Conservation (phyloP, 768 basidiomycete species). For the Sporobolomyces phaffii region DNA sequence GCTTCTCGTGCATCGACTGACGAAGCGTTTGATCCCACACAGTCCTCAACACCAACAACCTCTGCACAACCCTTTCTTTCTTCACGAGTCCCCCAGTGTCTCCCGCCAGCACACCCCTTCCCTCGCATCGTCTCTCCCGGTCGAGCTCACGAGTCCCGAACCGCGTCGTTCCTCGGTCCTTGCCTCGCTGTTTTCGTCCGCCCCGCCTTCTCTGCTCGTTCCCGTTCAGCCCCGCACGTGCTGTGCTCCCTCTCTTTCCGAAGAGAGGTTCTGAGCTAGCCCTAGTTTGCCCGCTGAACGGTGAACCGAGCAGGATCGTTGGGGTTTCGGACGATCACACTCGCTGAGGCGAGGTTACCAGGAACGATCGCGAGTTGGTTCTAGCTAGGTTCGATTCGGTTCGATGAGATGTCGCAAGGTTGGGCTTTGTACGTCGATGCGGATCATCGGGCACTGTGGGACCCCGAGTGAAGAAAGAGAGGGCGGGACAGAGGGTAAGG, state of each 20-base stretch:
- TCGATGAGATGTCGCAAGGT: slow-evolving; percentile 1
- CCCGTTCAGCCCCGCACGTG: slow-evolving; percentile 2
- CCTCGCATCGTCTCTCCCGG: slow-evolving; percentile 7
- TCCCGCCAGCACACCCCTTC: neutral
- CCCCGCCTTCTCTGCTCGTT: neutral
- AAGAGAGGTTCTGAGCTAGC: slow-evolving; percentile 7
- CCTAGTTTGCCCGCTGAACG: slow-evolving; percentile 8
- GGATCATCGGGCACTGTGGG: too few relatives aligned
- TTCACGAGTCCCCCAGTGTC: neutral
- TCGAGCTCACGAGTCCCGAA: neutral
- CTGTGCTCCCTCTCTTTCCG: slow-evolving; percentile 3
- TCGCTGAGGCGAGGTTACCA: too few relatives aligned
- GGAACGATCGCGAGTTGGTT: too few relatives aligned
- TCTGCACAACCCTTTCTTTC: neutral
- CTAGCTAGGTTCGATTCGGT: too few relatives aligned
- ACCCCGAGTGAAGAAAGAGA: neutral
- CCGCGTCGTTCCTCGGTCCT: too few relatives aligned
- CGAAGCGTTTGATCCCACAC: neutral
- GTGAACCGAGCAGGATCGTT: too few relatives aligned
- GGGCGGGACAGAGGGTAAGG: slow-evolving; percentile 9
- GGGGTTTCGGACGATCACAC: too few relatives aligned
- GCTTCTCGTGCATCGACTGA: neutral
- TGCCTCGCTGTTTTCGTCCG: neutral
- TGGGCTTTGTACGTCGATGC: too few relatives aligned
- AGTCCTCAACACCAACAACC: slow-evolving; percentile 1